A percentile compares a stretch with the other conserved stretches of the same genome.
phyloP scores from a whole-genome alignment of 1,284 basidiomycete genomes.

The Stygiomarasmius scandens region DNA sequence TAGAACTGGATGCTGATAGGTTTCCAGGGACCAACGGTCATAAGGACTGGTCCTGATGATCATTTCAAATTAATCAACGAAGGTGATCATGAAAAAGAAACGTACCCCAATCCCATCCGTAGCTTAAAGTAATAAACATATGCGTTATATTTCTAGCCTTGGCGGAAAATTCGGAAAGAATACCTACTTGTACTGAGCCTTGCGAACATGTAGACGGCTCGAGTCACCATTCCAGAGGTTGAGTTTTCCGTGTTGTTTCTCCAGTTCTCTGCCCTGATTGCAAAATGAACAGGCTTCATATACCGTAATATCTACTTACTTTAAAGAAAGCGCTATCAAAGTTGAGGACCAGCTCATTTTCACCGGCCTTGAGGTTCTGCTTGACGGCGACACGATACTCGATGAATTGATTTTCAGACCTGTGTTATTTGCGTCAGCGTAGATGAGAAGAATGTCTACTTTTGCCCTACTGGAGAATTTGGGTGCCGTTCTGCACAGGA shows the following conservation, averaged over 20 bases:
- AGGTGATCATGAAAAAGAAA: constrained; percentile 7
- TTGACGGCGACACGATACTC: constrained; percentile 66
- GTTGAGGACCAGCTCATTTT: constrained; percentile 69
- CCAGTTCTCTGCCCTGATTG: constrained; percentile 62
- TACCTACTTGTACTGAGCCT: constrained; percentile 82
- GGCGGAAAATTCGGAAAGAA: too few relatives aligned
- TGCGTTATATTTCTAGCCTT: too few relatives aligned
- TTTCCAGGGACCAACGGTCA: constrained; percentile 82
- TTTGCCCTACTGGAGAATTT: constrained; percentile 59
- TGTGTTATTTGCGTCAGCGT: constrained; percentile 23
- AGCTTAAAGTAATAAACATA: constrained; percentile 42
- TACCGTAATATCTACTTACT: constrained; percentile 38
- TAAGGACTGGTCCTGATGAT: constrained; percentile 64
- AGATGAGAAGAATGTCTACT: not conserved
- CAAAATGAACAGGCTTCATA: not conserved
- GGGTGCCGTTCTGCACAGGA: constrained; percentile 65
- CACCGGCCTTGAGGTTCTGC: constrained; percentile 51
- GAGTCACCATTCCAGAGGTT: constrained; percentile 87
- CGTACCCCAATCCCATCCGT: constrained; percentile 86
- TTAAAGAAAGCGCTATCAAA: constrained; percentile 79
- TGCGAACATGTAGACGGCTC: constrained; percentile 79
- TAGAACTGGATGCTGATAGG: constrained; percentile 75
- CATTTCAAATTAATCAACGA: constrained; percentile 9
- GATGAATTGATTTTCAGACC: constrained; percentile 80
- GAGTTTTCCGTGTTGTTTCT: constrained; percentile 62